phyloP scores from a whole-genome alignment of 352 stramenopile species.

The Phytopythium litorale region DNA sequence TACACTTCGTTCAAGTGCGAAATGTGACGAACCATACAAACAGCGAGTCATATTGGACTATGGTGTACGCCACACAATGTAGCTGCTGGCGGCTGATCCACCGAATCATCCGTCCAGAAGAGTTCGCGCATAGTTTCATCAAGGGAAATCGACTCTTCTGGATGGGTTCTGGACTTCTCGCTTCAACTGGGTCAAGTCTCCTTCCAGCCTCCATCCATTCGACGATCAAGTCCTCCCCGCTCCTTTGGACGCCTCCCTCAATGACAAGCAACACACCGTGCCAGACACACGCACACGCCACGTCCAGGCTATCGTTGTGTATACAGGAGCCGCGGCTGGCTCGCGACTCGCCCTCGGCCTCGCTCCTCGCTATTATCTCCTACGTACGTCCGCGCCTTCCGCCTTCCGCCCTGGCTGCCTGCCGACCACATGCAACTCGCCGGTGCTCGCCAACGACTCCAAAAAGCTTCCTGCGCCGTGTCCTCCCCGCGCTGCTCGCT shows the following conservation, averaged over 20 bases:
- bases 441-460: neutral
- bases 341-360: neutral
- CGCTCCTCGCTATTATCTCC: slow-evolving; percentile 4
- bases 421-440: neutral
- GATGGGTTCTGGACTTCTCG: too few relatives aligned
- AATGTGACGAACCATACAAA: slow-evolving; percentile 1
- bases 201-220: too few relatives aligned
- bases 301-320: slow-evolving; percentile 2
- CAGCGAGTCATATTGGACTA: neutral
- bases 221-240: too few relatives aligned
- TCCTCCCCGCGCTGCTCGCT: neutral
- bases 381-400: neutral
- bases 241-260: neutral
- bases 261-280: neutral
- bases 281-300: neutral
- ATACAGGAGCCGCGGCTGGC: neutral
- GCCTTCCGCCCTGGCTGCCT: neutral
- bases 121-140: too few relatives aligned
- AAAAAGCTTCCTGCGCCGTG: neutral
- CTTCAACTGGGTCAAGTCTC: neutral
- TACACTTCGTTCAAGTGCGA: neutral
- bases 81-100: neutral
- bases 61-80: neutral
- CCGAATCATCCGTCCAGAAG: neutral
- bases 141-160: too few relatives aligned